These are phyloP conservation scores for Comarum palustre DNA, from an alignment of 306 rosid species.

Conservation along the genomic window DNA sequence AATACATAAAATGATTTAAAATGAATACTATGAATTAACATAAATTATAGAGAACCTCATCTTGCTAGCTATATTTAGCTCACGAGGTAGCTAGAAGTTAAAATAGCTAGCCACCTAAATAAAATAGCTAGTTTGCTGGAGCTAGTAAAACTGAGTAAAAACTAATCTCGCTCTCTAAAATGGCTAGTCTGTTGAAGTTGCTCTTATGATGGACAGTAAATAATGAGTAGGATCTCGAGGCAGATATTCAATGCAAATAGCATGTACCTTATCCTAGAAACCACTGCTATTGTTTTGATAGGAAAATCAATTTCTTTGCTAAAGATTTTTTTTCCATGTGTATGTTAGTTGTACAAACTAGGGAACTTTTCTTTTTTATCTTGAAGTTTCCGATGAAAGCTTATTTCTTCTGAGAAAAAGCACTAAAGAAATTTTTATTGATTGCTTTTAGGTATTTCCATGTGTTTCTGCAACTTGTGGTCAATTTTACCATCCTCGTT, in stretches of 20 bases:
- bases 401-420: background rate
- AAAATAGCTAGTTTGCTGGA: too few species aligned
- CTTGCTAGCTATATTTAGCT: too few species aligned
- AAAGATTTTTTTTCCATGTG: background rate
- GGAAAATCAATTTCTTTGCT: background rate
- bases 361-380: background rate
- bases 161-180: too few species aligned
- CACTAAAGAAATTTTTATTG: slow-evolving; percentile 1
- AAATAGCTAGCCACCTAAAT: too few species aligned
- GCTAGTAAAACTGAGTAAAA: too few species aligned
- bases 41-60: too few species aligned
- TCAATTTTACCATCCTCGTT: slow-evolving; percentile 76
- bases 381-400: background rate
- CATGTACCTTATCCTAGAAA: background rate
- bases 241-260: background rate
- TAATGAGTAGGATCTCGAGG: background rate
- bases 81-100: too few species aligned
- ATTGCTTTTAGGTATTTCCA: slow-evolving; percentile 61
- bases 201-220: background rate
- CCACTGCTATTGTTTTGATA: background rate
- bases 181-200: too few species aligned
- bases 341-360: background rate
- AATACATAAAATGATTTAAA: too few species aligned
- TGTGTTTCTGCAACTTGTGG: slow-evolving; percentile 93
- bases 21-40: too few species aligned